These are phyloP conservation scores for Phytopythium kandeliae DNA, from an alignment of 352 stramenopile genomes.

Conservation along the genomic window DNA sequence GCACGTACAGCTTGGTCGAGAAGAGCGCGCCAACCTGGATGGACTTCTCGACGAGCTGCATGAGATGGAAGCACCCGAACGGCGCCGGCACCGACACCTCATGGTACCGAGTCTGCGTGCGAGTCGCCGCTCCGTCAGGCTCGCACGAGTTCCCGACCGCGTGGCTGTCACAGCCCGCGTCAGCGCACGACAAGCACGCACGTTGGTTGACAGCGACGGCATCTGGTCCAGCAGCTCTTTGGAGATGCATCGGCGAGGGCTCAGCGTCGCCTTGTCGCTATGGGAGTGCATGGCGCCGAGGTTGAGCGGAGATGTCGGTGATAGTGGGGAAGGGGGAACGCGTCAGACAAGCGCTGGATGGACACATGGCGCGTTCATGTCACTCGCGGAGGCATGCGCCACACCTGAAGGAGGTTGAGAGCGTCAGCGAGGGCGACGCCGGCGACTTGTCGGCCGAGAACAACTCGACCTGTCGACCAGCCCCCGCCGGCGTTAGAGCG, in stretches of 20 bases:
- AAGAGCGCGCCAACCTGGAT: slow-evolving; percentile 73
- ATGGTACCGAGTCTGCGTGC: slow-evolving; percentile 42
- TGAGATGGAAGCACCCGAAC: slow-evolving; percentile 72
- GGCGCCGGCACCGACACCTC: slow-evolving; percentile 44
- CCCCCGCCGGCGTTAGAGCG: background rate
- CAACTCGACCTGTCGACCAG: slow-evolving; percentile 23
- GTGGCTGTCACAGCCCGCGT: background rate
- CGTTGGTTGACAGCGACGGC: slow-evolving; percentile 55
- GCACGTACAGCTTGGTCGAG: slow-evolving; percentile 64
- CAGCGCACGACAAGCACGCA: slow-evolving; percentile 4
- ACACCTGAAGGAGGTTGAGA: slow-evolving; percentile 4
- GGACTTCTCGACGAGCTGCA: slow-evolving; percentile 77
- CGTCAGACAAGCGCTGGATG: background rate
- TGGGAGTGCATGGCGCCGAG: too few species aligned
- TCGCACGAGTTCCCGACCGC: background rate
- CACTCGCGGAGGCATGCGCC: background rate
- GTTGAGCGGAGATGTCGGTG: too few species aligned
- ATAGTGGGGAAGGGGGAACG: too few species aligned
- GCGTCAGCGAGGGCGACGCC: slow-evolving; percentile 1
- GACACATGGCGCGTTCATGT: too few species aligned
- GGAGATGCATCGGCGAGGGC: slow-evolving; percentile 46
- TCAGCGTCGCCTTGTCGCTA: slow-evolving; percentile 29
- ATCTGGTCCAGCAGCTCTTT: slow-evolving; percentile 71
- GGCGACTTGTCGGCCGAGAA: slow-evolving; percentile 13
- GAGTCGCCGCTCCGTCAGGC: background rate